Evolutionary conservation across 805 yeast species (phyloP).

Genomic region (Yarrowia osloensis): DNA sequence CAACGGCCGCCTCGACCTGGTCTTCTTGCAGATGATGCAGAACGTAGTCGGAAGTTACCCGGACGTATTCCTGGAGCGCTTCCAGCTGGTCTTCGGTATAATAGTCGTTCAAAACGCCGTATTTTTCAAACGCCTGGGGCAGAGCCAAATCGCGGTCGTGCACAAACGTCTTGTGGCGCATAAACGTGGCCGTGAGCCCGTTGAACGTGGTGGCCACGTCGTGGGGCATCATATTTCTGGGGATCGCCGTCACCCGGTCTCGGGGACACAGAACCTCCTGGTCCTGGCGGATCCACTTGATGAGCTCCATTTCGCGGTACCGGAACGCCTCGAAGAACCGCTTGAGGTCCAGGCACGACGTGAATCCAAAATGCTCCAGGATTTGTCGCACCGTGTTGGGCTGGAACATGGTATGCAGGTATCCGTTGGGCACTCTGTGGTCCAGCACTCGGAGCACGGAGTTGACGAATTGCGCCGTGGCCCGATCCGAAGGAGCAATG

Average conservation of each 20-base stretch:
- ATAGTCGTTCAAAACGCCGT: neutral
- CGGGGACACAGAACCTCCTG: neutral
- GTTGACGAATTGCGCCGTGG: neutral
- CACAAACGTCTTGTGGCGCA: neutral
- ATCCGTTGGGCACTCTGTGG: neutral
- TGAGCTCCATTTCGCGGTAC: neutral
- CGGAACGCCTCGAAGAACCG: neutral
- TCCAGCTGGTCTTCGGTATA: neutral
- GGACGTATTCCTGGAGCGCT: neutral
- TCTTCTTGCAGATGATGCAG: neutral
- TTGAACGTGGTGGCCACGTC: neutral
- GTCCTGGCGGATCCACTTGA: neutral
- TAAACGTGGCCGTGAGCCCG: neutral
- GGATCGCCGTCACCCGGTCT: neutral
- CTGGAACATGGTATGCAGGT: neutral
- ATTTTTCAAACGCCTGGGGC: neutral
- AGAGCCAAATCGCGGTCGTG: neutral
- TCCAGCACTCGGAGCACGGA: neutral
- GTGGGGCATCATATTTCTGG: neutral
- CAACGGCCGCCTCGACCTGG: neutral
- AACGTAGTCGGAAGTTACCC: neutral
- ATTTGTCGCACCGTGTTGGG: neutral
- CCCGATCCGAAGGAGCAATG: neutral
- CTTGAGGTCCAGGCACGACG: neutral
- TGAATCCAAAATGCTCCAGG: neutral